Percentiles rank a stretch among this genome's conserved stretches.
These are phyloP conservation scores for Trametes sanguinea DNA, from an alignment of 768 basidiomycete species.

Conservation along the genomic window DNA sequence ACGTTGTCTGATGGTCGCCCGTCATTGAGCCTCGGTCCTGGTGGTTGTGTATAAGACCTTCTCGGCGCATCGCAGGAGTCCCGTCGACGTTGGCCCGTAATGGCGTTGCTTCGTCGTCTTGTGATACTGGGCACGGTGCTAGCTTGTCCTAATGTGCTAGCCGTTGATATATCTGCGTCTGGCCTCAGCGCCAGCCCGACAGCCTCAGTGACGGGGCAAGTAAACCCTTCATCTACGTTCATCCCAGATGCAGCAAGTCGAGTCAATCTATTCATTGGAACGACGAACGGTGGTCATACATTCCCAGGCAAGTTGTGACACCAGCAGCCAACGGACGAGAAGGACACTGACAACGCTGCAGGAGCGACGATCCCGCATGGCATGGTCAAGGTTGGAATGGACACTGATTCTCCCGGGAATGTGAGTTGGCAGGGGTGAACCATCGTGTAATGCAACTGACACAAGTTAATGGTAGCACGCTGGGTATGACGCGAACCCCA, in stretches of 20 bases:
- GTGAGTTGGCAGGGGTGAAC: neutral
- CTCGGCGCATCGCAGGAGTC: too few relatives aligned
- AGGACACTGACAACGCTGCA: constrained; percentile 19
- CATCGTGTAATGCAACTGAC: too few relatives aligned
- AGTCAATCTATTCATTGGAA: constrained; percentile 65
- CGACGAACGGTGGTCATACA: constrained; percentile 63
- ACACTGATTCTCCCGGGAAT: constrained; percentile 57
- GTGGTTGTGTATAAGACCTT: neutral
- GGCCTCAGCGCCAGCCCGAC: neutral
- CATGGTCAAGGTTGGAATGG: constrained; percentile 68
- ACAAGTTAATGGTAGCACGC: constrained; percentile 33
- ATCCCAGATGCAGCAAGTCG: constrained; percentile 30
- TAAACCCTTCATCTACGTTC: constrained; percentile 2
- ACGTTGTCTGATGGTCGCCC: neutral
- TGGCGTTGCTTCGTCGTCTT: neutral
- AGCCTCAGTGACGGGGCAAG: neutral
- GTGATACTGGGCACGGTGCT: neutral
- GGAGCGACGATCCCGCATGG: constrained; percentile 68
- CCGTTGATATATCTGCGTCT: neutral
- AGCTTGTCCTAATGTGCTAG: neutral
- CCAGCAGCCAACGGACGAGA: too few relatives aligned
- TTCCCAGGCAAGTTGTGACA: constrained; percentile 53
- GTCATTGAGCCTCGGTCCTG: neutral
- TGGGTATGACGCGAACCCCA: constrained; percentile 40
- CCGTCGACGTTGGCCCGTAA: neutral